A percentile compares a stretch with the other conserved stretches of the same genome.
Evolutionary conservation across 2,329 filamentous ascomycete species (phyloP).

Genomic region (Geosmithia putterillii): DNA sequence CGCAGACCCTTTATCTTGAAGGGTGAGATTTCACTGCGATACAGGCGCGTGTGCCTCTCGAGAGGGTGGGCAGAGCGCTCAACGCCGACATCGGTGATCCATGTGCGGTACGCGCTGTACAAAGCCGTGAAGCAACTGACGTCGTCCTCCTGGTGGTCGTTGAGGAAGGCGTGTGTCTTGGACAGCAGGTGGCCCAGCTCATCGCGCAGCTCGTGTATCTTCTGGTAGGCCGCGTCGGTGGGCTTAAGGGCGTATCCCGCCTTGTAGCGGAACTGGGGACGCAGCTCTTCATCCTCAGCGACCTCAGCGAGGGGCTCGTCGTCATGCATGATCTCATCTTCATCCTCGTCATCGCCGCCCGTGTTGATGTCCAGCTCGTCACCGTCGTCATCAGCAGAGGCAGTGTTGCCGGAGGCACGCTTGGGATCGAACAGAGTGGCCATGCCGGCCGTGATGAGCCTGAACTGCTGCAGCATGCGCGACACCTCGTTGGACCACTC

Average conservation of each 20-base stretch:
- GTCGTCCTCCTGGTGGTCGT: slow-evolving; percentile 80
- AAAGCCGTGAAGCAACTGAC: slow-evolving; percentile 89
- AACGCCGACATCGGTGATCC: slow-evolving; percentile 96
- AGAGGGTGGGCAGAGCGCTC: slow-evolving; percentile 89
- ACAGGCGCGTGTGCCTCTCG: slow-evolving; percentile 73
- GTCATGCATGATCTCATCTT: slow-evolving; percentile 26
- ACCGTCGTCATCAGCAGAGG: slow-evolving; percentile 35
- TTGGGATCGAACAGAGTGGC: slow-evolving; percentile 80
- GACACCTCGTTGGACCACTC: slow-evolving; percentile 98
- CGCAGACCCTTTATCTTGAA: slow-evolving; percentile 91
- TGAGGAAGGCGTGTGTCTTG: slow-evolving; percentile 73
- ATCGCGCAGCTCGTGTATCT: slow-evolving; percentile 71
- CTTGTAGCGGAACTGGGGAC: slow-evolving; percentile 78
- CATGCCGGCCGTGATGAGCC: slow-evolving; percentile 82
- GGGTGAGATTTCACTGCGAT: slow-evolving; percentile 75
- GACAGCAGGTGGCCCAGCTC: slow-evolving; percentile 71
- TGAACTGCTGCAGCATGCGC: slow-evolving; percentile 73
- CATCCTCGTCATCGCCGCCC: slow-evolving; percentile 26
- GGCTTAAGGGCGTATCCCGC: slow-evolving; percentile 68
- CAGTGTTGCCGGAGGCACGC: slow-evolving; percentile 45
- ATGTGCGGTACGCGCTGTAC: slow-evolving; percentile 85
- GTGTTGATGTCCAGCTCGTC: slow-evolving; percentile 44
- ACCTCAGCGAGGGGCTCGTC: slow-evolving; percentile 49
- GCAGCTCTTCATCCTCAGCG: slow-evolving; percentile 68
- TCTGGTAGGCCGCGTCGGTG: slow-evolving; percentile 47